phyloP scores from a whole-genome alignment of 768 basidiomycete species.

The Suillus plorans region DNA sequence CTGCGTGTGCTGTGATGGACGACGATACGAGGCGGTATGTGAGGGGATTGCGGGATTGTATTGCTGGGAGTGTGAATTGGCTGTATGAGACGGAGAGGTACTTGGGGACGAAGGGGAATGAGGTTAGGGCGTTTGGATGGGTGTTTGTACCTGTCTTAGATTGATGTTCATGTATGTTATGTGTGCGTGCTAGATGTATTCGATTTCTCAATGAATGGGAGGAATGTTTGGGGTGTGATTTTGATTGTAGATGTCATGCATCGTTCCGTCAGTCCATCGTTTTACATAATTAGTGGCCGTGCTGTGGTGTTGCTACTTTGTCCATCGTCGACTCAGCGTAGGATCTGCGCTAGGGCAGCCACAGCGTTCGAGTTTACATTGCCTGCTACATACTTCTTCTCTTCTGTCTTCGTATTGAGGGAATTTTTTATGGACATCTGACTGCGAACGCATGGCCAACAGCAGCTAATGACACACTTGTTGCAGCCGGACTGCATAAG shows the following conservation, averaged over 20 bases:
- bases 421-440: background rate
- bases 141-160: constrained; percentile 42
- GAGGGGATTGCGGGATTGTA: constrained; percentile 52
- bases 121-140: constrained; percentile 63
- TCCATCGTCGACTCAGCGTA: background rate
- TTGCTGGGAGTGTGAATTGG: constrained; percentile 64
- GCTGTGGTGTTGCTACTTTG: background rate
- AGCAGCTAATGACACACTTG: no score
- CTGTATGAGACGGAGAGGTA: constrained; percentile 62
- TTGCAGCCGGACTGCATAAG: background rate
- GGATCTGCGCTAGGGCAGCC: background rate
- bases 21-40: constrained; percentile 39
- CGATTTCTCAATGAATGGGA: background rate
- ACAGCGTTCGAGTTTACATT: background rate
- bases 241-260: no score
- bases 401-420: background rate
- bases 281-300: no score
- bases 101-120: constrained; percentile 55
- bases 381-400: background rate
- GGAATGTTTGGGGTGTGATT: no score
- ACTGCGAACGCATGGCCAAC: no score
- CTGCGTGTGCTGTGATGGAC: constrained; percentile 13
- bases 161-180: background rate
- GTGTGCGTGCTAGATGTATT: background rate
- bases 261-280: no score